Base-by-base conservation (phyloP, 1,139 yeast species). In the Lodderomyces beijingensis region DNA sequence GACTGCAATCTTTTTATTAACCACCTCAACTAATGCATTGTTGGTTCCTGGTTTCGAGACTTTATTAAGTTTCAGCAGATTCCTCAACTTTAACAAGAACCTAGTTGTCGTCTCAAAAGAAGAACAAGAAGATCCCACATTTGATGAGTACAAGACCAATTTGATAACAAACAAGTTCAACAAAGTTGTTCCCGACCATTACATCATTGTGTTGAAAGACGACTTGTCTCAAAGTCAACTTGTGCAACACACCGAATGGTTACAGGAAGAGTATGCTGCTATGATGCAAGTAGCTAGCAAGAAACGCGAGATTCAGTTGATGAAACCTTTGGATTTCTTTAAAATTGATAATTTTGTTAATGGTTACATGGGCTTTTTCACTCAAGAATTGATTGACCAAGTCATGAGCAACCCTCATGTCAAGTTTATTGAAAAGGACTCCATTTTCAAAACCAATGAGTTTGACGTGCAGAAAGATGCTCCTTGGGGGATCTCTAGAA, bases 201-300 rank as follows among this genome's bases (percentile, higher is more conserved):
- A 62, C 39, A 57, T 65, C 27, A 52, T 64, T 30, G 64, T 65
- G 16, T 58, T 61, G 37, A 56, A 64, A 15, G 59, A 59, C 12
- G 58, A 47, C 13, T 46, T 52, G 27, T 36, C 48, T 4, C 43
- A 43, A 6, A 39, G 47, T 3, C 55, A 49, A 27, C 64, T 73
- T 24, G 63, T 63, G 19, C 70, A 75, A 65, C 95, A 86, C 62
- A 70, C 71, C 50, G 70, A 72, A 49, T 70, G 82, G 77, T 75
- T 82, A 41, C 60, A 68, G 37, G 17, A 23, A 3, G 36, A 34
- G 21, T 34, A 42, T 24, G 26, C 23, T 14, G 19, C 31, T 13
- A 32, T 42, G 36, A 23, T 38, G 23, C 21, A 16, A 15, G 18
- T 24, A 9, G 24, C 24, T 10, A 25, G 12, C 5, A 4, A 11